These are phyloP conservation scores for Diutina neorugosa DNA, from an alignment of 1,139 yeast genomes.

Conservation along the genomic window DNA sequence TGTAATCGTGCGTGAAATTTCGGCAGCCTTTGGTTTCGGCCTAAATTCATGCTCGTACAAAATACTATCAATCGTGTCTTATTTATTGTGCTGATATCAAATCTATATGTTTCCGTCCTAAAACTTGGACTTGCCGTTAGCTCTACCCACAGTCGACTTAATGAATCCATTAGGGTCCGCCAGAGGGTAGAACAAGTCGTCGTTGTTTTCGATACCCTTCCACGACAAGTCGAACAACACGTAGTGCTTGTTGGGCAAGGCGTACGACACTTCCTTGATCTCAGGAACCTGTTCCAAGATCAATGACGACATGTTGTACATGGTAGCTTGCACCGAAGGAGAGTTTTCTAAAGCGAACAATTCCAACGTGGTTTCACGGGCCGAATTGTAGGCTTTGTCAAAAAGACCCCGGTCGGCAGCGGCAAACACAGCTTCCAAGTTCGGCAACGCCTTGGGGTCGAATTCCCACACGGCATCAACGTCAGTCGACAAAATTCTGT, in stretches of 20 bases:
- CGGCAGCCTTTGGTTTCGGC: too few species aligned
- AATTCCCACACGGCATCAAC: conserved; percentile 68
- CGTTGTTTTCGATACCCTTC: conserved; percentile 74
- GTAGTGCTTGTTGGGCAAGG: conserved; percentile 85
- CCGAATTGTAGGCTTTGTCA: conserved; percentile 47
- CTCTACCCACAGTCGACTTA: conserved; percentile 72
- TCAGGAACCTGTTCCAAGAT: conserved; percentile 48
- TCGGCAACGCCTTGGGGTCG: conserved; percentile 28
- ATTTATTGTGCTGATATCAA: neutral
- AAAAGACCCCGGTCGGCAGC: conserved; percentile 54
- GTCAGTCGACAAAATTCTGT: conserved; percentile 81
- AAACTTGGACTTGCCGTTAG: conserved; percentile 24
- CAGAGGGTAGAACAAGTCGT: conserved; percentile 78
- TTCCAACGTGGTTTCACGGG: conserved; percentile 60
- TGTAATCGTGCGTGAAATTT: too few species aligned
- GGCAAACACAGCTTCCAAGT: conserved; percentile 37
- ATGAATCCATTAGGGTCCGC: conserved; percentile 90
- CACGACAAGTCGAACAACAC: conserved; percentile 67
- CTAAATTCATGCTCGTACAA: neutral
- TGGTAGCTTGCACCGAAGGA: conserved; percentile 88
- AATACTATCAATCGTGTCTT: neutral
- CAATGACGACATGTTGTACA: conserved; percentile 79
- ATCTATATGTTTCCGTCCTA: conserved; percentile 11
- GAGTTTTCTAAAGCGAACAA: conserved; percentile 78
- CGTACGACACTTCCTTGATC: conserved; percentile 54